These are phyloP conservation scores for Coriolopsis trogii DNA, from an alignment of 1,284 basidiomycete species.

Conservation along the genomic window DNA sequence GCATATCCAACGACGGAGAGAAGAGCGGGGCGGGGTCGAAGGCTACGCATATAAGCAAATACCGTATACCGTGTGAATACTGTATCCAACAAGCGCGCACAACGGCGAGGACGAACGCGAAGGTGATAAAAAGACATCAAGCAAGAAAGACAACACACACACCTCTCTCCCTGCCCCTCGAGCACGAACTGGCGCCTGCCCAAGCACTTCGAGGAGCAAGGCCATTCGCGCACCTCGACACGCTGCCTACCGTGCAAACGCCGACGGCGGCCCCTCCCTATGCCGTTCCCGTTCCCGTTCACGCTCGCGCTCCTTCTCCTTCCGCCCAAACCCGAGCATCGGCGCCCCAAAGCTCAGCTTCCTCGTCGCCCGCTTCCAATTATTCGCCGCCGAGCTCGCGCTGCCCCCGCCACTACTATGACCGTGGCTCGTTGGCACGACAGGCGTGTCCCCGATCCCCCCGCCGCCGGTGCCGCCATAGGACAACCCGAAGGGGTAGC, in stretches of 20 bases:
- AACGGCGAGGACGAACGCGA: slow-evolving; percentile 1
- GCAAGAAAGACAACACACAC: not conserved
- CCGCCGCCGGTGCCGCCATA: slow-evolving; percentile 15
- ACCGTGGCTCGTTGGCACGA: slow-evolving; percentile 12
- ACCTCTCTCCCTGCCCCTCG: not conserved
- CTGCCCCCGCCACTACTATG: too few relatives aligned
- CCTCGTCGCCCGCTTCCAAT: slow-evolving; percentile 50
- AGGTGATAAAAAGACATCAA: slow-evolving; percentile 16
- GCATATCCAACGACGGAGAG: too few relatives aligned
- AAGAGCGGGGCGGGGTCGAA: too few relatives aligned
- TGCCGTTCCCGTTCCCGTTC: slow-evolving; percentile 11
- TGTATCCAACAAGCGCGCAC: not conserved
- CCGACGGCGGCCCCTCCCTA: slow-evolving; percentile 12
- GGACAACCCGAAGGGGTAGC: not conserved
- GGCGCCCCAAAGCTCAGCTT: slow-evolving; percentile 72
- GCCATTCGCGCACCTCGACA: not conserved
- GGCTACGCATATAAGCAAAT: too few relatives aligned
- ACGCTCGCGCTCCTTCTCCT: slow-evolving; percentile 34
- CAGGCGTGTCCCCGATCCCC: slow-evolving; percentile 23
- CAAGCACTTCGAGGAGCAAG: not conserved
- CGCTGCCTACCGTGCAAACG: slow-evolving; percentile 12
- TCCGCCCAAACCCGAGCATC: slow-evolving; percentile 62
- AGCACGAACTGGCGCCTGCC: not conserved
- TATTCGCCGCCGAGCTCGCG: slow-evolving; percentile 2
- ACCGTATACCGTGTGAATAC: too few relatives aligned